A percentile compares a stretch with the other conserved stretches of the same genome.
These are phyloP conservation scores for Verticillium nubilum DNA, from an alignment of 2,329 filamentous ascomycete species.

Conservation along the genomic window DNA sequence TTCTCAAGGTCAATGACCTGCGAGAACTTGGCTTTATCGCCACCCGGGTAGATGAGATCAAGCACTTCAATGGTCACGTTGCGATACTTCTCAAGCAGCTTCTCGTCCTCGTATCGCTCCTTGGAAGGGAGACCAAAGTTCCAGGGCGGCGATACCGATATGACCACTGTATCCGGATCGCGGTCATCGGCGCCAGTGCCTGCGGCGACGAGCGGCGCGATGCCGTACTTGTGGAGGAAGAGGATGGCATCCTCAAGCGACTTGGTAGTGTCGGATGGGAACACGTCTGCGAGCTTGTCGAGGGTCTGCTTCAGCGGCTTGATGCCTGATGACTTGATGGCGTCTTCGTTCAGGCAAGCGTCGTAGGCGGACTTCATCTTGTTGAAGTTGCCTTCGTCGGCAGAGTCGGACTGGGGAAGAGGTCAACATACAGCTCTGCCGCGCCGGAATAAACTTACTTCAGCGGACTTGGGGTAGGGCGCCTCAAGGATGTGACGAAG, in stretches of 20 bases:
- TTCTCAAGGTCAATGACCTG: conserved; percentile 52
- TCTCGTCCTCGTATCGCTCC: conserved; percentile 52
- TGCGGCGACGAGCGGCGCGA: conserved; percentile 31
- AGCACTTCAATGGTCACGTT: conserved; percentile 17
- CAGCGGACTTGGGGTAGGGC: conserved; percentile 35
- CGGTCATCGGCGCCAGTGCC: conserved; percentile 36
- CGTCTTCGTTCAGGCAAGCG: conserved; percentile 59
- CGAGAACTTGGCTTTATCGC: conserved; percentile 31
- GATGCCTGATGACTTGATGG: conserved; percentile 48
- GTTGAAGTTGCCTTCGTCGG: conserved; percentile 58
- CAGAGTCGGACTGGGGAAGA: conserved; percentile 28
- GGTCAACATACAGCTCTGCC: conserved; percentile 25
- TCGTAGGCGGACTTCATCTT: conserved; percentile 61
- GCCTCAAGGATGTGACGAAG: conserved; percentile 60
- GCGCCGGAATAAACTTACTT: conserved; percentile 37
- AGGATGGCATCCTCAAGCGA: conserved; percentile 35
- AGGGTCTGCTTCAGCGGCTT: conserved; percentile 52
- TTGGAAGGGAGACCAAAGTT: conserved; percentile 57
- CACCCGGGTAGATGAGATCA: conserved; percentile 24
- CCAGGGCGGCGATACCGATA: conserved; percentile 35
- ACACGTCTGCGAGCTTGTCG: conserved; percentile 22
- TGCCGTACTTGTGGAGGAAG: conserved; percentile 38
- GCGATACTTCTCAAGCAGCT: conserved; percentile 46
- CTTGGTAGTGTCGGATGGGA: conserved; percentile 21
- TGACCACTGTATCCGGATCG: conserved; percentile 29